A percentile compares a stretch with the other conserved stretches of the same genome.
Conservation (phyloP, 2,329 filamentous ascomycete genomes). For the Trichoderma cornu-damae region DNA sequence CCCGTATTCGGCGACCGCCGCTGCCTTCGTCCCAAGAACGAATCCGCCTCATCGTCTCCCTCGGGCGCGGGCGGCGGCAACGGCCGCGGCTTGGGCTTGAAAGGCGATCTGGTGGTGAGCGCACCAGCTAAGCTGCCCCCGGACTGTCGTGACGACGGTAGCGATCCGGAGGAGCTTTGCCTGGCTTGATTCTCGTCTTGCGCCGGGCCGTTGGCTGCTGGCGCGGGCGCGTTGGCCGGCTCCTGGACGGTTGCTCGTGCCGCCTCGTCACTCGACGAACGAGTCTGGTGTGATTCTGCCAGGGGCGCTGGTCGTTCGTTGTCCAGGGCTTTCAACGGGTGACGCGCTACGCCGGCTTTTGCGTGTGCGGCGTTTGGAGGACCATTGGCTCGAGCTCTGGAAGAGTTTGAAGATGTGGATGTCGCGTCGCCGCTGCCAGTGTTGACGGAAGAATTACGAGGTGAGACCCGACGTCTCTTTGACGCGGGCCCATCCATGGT, state of each 20-base stretch:
- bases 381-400: constrained; percentile 31
- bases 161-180: constrained; percentile 19
- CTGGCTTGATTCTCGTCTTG: constrained; percentile 21
- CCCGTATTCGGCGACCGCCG: constrained; percentile 32
- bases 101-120: constrained; percentile 39
- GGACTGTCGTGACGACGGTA: constrained; percentile 20
- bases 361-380: constrained; percentile 65
- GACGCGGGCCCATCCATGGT: constrained; percentile 51
- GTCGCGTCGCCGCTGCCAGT: constrained; percentile 29
- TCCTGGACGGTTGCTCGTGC: constrained; percentile 27
- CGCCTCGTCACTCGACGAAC: not conserved
- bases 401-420: constrained; percentile 17
- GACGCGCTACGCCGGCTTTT: constrained; percentile 56
- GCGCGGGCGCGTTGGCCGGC: constrained; percentile 30
- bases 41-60: constrained; percentile 29
- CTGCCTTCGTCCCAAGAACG: constrained; percentile 29
- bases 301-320: constrained; percentile 40
- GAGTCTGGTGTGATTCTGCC: constrained; percentile 26
- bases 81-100: constrained; percentile 42
- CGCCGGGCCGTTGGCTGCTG: constrained; percentile 9
- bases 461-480: constrained; percentile 61
- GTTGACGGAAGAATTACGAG: constrained; percentile 38
- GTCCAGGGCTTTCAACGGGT: constrained; percentile 54
- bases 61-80: constrained; percentile 40
- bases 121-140: constrained; percentile 33